A percentile compares a stretch with the other conserved stretches of the same genome.
phyloP scores from a whole-genome alignment of 306 rosid genomes.

The Canavalia ensiformis region DNA sequence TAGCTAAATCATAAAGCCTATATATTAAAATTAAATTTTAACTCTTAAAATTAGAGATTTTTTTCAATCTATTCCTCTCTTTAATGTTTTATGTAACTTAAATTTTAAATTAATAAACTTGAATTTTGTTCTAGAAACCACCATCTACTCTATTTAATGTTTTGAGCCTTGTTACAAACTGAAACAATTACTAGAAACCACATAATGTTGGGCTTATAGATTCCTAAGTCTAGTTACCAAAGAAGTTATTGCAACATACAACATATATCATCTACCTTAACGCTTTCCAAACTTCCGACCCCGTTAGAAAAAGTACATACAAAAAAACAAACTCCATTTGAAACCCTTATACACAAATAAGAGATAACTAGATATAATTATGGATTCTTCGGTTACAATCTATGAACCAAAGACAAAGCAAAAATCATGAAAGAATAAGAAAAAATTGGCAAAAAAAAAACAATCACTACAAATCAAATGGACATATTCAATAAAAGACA shows the following conservation, averaged over 20 bases:
- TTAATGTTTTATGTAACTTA: no score
- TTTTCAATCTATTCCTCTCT: no score
- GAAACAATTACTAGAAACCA: no score
- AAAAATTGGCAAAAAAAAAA: neutral
- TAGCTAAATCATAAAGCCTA: no score
- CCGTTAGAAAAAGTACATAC: neutral
- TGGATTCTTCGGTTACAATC: slow-evolving; percentile 30
- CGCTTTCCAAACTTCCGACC: neutral
- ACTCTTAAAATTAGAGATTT: no score
- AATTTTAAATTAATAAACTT: no score
- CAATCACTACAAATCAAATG: slow-evolving; percentile 47
- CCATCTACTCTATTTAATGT: no score
- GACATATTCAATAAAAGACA: slow-evolving; percentile 22
- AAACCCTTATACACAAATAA: slow-evolving; percentile 27
- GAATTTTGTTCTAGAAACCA: no score
- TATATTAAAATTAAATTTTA: slow-evolving; percentile 14
- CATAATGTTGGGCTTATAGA: no score
- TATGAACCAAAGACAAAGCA: slow-evolving; percentile 40
- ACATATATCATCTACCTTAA: slow-evolving; percentile 18
- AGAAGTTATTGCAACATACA: neutral
- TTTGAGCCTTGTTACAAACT: no score
- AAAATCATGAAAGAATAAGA: slow-evolving; percentile 31
- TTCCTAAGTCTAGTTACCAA: no score
- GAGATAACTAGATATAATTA: slow-evolving; percentile 11
- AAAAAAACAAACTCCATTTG: slow-evolving; percentile 11